A percentile compares a stretch with the other conserved stretches of the same genome.
Evolutionary conservation across 129 eudicot genomes (phyloP).

Genomic region (Glebionis coronaria): DNA sequence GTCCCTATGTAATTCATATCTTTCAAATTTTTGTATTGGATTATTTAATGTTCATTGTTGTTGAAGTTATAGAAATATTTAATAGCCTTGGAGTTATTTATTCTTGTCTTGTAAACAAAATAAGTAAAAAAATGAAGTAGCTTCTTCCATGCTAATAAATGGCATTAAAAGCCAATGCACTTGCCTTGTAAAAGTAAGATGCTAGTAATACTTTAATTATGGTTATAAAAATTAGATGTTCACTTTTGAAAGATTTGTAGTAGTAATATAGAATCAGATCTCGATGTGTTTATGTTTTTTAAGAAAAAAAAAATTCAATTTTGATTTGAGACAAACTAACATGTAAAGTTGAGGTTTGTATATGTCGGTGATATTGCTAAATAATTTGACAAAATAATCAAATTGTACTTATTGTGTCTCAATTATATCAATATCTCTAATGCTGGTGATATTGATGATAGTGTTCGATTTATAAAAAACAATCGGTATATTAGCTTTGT

Average conservation of each 20-base stretch:
- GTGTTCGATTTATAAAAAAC: no score
- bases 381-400: not conserved
- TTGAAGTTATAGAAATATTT: conserved; percentile 15
- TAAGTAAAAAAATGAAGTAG: conserved; percentile 29
- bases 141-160: conserved; percentile 35
- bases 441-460: no score
- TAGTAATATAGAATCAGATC: conserved; percentile 31
- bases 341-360: conserved; percentile 27
- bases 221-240: not conserved
- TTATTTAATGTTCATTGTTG: conserved; percentile 21
- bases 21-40: not conserved
- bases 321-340: conserved; percentile 21
- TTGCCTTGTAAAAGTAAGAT: conserved; percentile 38
- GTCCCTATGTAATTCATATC: conserved; percentile 19
- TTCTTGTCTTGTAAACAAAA: conserved; percentile 23
- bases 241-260: conserved; percentile 9
- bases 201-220: conserved; percentile 18
- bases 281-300: conserved; percentile 19
- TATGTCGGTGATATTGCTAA: conserved; percentile 6
- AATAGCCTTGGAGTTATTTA: not conserved
- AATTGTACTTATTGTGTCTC: not conserved
- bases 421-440: no score
- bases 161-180: conserved; percentile 32
- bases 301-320: conserved; percentile 7
- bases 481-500: no score